Evolutionary conservation across 495 filamentous ascomycete species (phyloP), one percentile per base, ranked within the genome.

Genomic region (Lasiosphaeria hispida): DNA sequence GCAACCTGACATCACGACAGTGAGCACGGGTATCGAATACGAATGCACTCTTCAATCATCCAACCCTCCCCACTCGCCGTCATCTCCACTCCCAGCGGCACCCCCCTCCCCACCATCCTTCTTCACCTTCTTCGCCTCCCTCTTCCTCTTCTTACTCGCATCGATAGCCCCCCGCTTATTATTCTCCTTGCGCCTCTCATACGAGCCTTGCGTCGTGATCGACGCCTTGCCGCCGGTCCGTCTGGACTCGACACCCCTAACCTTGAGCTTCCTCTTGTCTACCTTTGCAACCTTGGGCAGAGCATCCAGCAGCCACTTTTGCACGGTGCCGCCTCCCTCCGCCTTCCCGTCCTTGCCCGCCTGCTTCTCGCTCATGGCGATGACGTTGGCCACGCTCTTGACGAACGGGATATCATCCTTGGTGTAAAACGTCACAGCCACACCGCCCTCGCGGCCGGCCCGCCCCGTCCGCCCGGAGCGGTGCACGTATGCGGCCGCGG

Each of bases 401-500:
- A 98, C 82, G 62, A 91, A 90, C 1, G 87, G 85, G 18, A 97
- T 85, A 68, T 98, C 94, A 48, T 96, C 94, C 67, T 94, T 90
- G 0, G 94, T 97, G 64, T 96, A 98, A 57, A 93, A 86, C 0
- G 94, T 97, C 0, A 97, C 87, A 0, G 91, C 92, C n/a, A 95
- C 82, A 18, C 94, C 94, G 30, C 92, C 93, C 65, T 87, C 84
- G 48, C 91, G 81, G 3, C 94, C 93, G 1, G 92, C 93, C 52
- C 94, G 79, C 1, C 92, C 94, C 0, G 95, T 97, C 52, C 94
- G 83, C 4, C 94, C 94, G 1, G 92, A 90, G 18, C 94, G 90
- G 73, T 98, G 94, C 17, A 98, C 87, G 62, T 98, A 98, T 6
- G 87, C 84, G 4, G 92, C 91, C 6, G 87, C 85, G 0, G 90